Evolutionary conservation across 352 stramenopile genomes (phyloP).

Genomic region (Phytophthora agathidicida): DNA sequence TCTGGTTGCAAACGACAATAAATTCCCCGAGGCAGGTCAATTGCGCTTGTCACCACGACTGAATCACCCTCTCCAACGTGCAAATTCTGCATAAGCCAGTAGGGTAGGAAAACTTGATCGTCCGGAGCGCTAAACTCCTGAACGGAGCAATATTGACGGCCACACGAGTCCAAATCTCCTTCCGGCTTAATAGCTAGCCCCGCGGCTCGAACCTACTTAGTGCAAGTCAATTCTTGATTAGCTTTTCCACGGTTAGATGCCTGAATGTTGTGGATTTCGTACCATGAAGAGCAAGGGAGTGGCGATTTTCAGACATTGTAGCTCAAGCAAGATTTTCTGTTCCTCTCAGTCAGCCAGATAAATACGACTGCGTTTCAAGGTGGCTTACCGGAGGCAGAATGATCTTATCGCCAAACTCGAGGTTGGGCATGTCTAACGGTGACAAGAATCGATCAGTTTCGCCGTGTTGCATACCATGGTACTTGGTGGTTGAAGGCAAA

Average conservation of each 20-base stretch:
- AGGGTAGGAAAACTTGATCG: conserved; percentile 60
- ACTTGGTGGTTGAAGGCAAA: not conserved
- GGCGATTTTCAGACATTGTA: conserved; percentile 60
- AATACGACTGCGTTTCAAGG: not conserved
- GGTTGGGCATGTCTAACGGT: conserved; percentile 54
- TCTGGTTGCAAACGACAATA: conserved; percentile 69
- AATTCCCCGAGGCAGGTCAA: conserved; percentile 43
- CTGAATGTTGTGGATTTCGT: not conserved
- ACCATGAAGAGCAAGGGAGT: conserved; percentile 64
- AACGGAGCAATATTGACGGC: conserved; percentile 60
- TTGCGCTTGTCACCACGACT: conserved; percentile 43
- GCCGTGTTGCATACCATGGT: too few relatives aligned
- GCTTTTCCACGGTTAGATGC: not conserved
- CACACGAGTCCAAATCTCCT: not conserved
- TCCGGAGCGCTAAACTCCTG: conserved; percentile 68
- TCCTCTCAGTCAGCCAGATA: not conserved
- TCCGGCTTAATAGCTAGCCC: conserved; percentile 21
- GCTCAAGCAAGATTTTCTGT: conserved; percentile 57
- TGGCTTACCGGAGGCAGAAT: conserved; percentile 49
- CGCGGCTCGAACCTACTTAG: conserved; percentile 4
- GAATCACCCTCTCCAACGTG: conserved; percentile 41
- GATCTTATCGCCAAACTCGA: conserved; percentile 76
- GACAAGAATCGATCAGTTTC: not conserved
- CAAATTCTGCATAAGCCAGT: conserved; percentile 78
- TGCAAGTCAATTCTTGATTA: not conserved